These are phyloP conservation scores for Exophiala phaeomuriformis DNA, from an alignment of 2,329 filamentous ascomycete species.

Conservation along the genomic window DNA sequence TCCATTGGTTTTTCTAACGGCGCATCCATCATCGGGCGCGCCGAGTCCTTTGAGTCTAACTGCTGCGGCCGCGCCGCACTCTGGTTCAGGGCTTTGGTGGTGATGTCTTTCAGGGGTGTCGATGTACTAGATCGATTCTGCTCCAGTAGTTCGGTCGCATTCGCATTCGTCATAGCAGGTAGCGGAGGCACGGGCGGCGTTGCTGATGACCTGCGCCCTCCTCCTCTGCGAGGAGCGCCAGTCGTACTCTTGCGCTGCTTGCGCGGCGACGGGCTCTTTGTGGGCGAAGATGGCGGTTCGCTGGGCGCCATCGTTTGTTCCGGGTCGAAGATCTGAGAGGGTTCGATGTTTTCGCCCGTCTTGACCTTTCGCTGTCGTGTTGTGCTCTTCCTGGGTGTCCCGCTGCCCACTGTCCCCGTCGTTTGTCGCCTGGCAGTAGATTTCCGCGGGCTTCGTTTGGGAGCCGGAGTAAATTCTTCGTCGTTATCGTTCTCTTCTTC, in stretches of 20 bases:
- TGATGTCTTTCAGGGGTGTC: slow-evolving; percentile 67
- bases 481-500: slow-evolving; percentile 62
- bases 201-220: slow-evolving; percentile 35
- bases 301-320: slow-evolving; percentile 44
- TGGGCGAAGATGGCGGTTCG: slow-evolving; percentile 45
- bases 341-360: slow-evolving; percentile 49
- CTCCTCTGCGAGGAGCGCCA: slow-evolving; percentile 32
- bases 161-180: slow-evolving; percentile 39
- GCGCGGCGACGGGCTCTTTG: slow-evolving; percentile 50
- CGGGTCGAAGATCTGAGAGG: slow-evolving; percentile 54
- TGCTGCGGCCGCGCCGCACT: slow-evolving; percentile 39
- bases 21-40: slow-evolving; percentile 63
- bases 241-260: slow-evolving; percentile 58
- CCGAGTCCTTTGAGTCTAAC: slow-evolving; percentile 54
- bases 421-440: slow-evolving; percentile 48
- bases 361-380: slow-evolving; percentile 40
- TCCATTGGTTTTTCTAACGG: slow-evolving; percentile 80
- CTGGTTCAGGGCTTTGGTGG: slow-evolving; percentile 58
- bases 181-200: slow-evolving; percentile 32
- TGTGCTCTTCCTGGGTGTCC: slow-evolving; percentile 31
- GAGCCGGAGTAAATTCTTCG: slow-evolving; percentile 73
- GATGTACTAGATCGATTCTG: too few relatives aligned
- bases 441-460: slow-evolving; percentile 52
- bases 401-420: slow-evolving; percentile 39
- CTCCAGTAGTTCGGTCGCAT: too few relatives aligned